Evolutionary conservation across 306 rosid genomes (phyloP).

Genomic region (Medicago lupulina): DNA sequence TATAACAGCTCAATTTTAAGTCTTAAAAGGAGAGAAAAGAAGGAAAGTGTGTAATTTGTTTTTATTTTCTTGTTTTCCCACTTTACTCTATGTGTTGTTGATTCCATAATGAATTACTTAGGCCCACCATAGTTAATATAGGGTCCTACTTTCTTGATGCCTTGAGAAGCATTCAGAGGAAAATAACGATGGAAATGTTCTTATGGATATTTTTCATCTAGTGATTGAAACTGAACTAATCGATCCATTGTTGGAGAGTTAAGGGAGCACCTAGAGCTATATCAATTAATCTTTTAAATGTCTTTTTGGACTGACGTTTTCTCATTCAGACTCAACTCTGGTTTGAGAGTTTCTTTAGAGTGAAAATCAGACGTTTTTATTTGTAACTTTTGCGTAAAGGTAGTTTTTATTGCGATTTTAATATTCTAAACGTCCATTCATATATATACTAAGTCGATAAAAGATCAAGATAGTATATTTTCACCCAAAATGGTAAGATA

Average conservation of each 20-base stretch:
- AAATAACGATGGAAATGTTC: conserved; percentile 45
- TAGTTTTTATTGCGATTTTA: too few species aligned
- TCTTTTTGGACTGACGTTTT: too few species aligned
- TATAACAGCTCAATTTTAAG: conserved; percentile 67
- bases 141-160: conserved; percentile 63
- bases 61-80: conserved; percentile 81
- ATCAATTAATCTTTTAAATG: too few species aligned
- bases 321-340: too few species aligned
- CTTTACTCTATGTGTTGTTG: conserved; percentile 50
- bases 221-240: conserved; percentile 54
- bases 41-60: conserved; percentile 92
- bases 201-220: conserved; percentile 60
- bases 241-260: background rate
- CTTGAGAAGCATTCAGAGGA: conserved; percentile 46
- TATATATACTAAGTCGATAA: too few species aligned
- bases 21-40: conserved; percentile 94
- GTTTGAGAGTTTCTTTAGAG: too few species aligned
- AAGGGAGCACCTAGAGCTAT: background rate
- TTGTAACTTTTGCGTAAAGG: too few species aligned
- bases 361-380: too few species aligned
- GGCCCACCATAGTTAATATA: conserved; percentile 73
- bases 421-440: too few species aligned
- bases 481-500: too few species aligned
- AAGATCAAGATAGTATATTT: too few species aligned
- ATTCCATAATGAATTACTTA: conserved; percentile 67